Base-by-base conservation (phyloP, 139 green algal genomes). In the Astrephomene gubernaculifera region DNA sequence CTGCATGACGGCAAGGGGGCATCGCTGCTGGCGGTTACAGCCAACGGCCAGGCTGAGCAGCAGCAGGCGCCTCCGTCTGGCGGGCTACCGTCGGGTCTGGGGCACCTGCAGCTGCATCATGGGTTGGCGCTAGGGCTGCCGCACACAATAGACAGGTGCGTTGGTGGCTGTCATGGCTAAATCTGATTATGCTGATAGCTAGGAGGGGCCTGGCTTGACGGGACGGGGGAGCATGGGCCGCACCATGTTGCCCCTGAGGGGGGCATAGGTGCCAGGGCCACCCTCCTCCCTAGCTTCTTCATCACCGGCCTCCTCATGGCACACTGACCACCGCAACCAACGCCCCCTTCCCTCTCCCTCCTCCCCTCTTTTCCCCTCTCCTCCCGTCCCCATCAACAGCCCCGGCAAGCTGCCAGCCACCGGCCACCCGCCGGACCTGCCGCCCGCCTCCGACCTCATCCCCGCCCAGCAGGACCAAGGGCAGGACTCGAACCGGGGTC, bases 111-210 rank as follows among this genome's bases (percentile, higher is more conserved):
- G 14, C 33, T 49, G 45, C 71, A 49, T n/a, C 27, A 71, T 17
- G 54, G 54, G 1, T 8, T 82, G n/a, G 36, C 54, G 53, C 54
- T 69, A 12, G 54, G 54, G 31, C 45, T 71, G 3, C 79, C 79
- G 7, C 44, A 76, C 43, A 68, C 43, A 10, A 85, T 85, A 38
- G 79, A 85, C n/a, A 83, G 76, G 76, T 83, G 43, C 17, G 74
- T 2, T 3, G 19, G 6, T 5, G 22, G 27, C 1, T 24, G 38
- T 54, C 24, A 35, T 38, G 7, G 43, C 33, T 45, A 65, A 24
- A 24, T 31, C 14, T 33, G 12, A 8, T 65, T 65, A 65, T n/a
- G 12, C 12, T 57, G 49, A 17, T 57, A 57, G 49, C 49, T 57
- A 25, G 49, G 49, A 17, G 17, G 49, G 12, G 49, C 17, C 49